Percentiles rank a stretch among this genome's conserved stretches.
These are phyloP conservation scores for Pichia sp. DNA, from an alignment of 1,139 yeast genomes.

Conservation along the genomic window DNA sequence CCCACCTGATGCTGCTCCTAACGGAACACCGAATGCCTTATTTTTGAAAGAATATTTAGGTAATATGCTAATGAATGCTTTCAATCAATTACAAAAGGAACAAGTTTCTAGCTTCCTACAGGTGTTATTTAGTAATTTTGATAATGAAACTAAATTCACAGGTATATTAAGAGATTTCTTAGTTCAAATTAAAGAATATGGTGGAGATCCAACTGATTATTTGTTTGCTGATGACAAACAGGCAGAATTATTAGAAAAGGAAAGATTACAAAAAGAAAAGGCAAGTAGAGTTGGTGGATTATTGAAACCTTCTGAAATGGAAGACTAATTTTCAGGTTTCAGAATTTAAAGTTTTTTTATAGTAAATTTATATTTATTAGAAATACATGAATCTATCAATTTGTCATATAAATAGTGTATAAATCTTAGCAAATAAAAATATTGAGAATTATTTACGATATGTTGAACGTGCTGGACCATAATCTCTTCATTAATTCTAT, in stretches of 20 bases:
- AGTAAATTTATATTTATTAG: background rate
- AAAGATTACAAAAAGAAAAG: conserved; percentile 64
- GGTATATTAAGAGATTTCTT: conserved; percentile 90
- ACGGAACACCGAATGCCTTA: conserved; percentile 74
- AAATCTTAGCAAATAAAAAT: background rate
- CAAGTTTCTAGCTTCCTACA: conserved; percentile 78
- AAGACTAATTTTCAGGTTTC: conserved; percentile 38
- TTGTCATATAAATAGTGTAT: background rate
- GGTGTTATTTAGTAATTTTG: conserved; percentile 68
- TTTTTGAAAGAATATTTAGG: conserved; percentile 79
- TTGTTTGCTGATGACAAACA: conserved; percentile 92
- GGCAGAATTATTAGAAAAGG: conserved; percentile 63
- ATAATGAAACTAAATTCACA: conserved; percentile 70
- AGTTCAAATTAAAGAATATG: conserved; percentile 91
- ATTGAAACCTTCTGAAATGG: conserved; percentile 94
- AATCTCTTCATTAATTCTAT: conserved; percentile 3
- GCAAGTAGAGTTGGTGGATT: conserved; percentile 90
- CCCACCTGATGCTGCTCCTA: conserved; percentile 62
- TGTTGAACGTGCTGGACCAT: conserved; percentile 2
- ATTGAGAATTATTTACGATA: too few species aligned
- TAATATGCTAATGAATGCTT: conserved; percentile 74
- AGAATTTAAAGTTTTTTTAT: background rate
- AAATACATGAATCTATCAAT: background rate
- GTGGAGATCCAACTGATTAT: conserved; percentile 91
- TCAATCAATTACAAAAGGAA: conserved; percentile 80